Evolutionary conservation across 2,329 filamentous ascomycete genomes (phyloP).

Genomic region (Coniochaeta sp.): DNA sequence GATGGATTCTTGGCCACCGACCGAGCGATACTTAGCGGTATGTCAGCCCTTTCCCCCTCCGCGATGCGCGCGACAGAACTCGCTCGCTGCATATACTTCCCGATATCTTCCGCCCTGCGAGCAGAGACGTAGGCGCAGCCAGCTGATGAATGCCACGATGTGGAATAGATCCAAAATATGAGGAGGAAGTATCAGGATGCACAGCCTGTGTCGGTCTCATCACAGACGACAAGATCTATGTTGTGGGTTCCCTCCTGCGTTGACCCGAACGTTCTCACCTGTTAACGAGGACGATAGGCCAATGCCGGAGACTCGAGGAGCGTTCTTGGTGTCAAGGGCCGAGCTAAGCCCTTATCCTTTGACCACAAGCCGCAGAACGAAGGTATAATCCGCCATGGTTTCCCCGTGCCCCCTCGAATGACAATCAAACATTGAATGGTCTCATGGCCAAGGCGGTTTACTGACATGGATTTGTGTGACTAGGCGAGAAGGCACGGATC

Average conservation of each 20-base stretch:
- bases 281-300: conserved; percentile 50
- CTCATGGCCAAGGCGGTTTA: background rate
- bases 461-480: background rate
- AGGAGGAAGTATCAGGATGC: conserved; percentile 96
- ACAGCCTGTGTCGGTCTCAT: conserved; percentile 89
- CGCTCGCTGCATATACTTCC: background rate
- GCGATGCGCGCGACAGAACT: background rate
- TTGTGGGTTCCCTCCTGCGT: conserved; percentile 56
- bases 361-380: conserved; percentile 99
- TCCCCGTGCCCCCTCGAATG: no score
- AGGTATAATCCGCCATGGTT: conserved; percentile 43
- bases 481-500: conserved; percentile 92
- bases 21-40: conserved; percentile 92
- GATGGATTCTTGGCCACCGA: conserved; percentile 96
- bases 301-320: conserved; percentile 95
- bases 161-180: conserved; percentile 78
- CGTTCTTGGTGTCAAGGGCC: conserved; percentile 91
- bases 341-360: conserved; percentile 96
- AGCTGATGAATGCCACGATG: background rate
- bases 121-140: background rate
- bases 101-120: background rate
- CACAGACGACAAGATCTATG: conserved; percentile 85
- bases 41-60: conserved; percentile 9
- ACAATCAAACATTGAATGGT: no score
- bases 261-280: conserved; percentile 9